Evolutionary conservation across 225 moss, liverwort and hornwort genomes (phyloP).

Genomic region (Neckera pumila): DNA sequence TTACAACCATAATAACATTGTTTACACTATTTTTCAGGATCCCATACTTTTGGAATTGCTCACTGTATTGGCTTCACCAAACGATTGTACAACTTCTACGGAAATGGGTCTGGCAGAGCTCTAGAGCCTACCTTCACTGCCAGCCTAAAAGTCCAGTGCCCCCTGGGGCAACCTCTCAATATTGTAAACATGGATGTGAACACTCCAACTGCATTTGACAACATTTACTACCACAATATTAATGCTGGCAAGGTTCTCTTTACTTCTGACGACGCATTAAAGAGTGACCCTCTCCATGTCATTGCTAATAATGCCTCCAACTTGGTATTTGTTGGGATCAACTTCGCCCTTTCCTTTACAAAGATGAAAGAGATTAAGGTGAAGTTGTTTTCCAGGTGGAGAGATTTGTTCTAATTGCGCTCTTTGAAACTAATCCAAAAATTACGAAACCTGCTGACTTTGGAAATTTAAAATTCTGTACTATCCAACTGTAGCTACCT

Average conservation of each 20-base stretch:
- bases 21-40: not conserved
- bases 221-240: not conserved
- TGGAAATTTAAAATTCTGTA: no score
- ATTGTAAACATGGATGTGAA: not conserved
- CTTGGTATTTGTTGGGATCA: fast-evolving
- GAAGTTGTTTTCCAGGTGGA: not conserved
- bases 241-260: not conserved
- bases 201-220: not conserved
- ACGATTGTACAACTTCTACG: constrained; percentile 29
- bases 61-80: not conserved
- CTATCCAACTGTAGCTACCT: fast-evolving
- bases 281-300: fast-evolving
- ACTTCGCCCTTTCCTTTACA: not conserved
- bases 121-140: not conserved
- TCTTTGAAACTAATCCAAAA: not conserved
- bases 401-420: not conserved
- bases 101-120: not conserved
- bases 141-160: not conserved
- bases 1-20: not conserved
- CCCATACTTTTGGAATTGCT: constrained; percentile 30
- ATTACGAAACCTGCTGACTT: not conserved
- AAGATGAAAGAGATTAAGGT: not conserved
- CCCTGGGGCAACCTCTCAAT: not conserved
- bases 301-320: fast-evolving
- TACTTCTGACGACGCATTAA: not conserved